Base-by-base conservation (phyloP, 2,329 filamentous ascomycete genomes). In the Neonectria hederae region DNA sequence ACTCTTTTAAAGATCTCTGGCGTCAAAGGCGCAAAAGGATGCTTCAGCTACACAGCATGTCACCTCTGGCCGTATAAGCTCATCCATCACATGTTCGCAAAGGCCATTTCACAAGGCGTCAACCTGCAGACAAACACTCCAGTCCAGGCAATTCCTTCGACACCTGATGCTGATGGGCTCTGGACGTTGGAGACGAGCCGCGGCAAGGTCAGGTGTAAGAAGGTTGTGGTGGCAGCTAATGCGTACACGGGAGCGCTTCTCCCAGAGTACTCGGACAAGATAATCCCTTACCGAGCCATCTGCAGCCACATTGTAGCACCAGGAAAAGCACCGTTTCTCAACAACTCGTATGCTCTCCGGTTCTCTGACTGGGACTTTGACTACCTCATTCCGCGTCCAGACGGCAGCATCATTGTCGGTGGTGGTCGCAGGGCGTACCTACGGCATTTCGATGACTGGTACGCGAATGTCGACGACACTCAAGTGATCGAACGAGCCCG, bases 11-110 rank as follows among this genome's bases (percentile, higher is more conserved):
- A 74, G 77, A 30, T 76, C 28, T 69, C 78, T 1, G 77, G 76
- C 1, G 69, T 82, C 42, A 80, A 79, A 38, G 77, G 75, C 2
- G 79, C 79, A 2, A 75, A 76, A 49, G 75, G 72, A 2, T 73
- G 66, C 5, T 75, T 78, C 61, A 76, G 70, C 6, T 80, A 76
- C 52, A 76, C 69, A 0, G 70, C 73, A 0, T 71, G 67, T 0
- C 71, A 74, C 40, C 14, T 77, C 1, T 78, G 73, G 74, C 77
- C 72, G 0, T 79, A 77, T 55, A 78, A 79, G 38, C 65, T 79
- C 7, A 65, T 78, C 3, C 61, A 69, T 2, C 63, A 69, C 21
- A 63, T 77, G 30, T 66, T 77, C 48, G 45, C 63, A 10, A 38
- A 67, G 2, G 74, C 71, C 0, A 35, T 74, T 0, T 53, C 63